A percentile compares a stretch with the other conserved stretches of the same genome.
Conservation (phyloP, 78 protist genomes). For the Ministeria vibrans region DNA sequence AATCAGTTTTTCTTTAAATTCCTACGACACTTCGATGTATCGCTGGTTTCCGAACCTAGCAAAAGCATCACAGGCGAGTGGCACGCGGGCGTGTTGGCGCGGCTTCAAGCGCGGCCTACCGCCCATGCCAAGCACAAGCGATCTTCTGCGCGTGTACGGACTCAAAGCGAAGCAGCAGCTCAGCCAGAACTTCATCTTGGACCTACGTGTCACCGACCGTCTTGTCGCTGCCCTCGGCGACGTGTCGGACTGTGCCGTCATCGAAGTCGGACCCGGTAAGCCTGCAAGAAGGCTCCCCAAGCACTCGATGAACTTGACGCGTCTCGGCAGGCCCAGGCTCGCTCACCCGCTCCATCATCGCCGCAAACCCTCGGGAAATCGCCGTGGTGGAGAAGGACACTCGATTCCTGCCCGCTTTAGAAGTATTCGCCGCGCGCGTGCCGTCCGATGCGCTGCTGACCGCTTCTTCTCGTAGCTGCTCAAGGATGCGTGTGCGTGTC, state of each 20-base stretch:
- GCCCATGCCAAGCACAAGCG: constrained; percentile 42
- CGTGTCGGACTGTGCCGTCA: constrained; percentile 38
- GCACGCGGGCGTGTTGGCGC: too few species aligned
- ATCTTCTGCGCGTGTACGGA: constrained; percentile 45
- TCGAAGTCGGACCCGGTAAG: constrained; percentile 67
- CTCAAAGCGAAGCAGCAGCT: constrained; percentile 50
- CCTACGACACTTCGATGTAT: too few species aligned
- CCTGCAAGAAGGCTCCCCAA: not conserved
- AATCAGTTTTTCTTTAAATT: too few species aligned
- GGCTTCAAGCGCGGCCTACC: too few species aligned
- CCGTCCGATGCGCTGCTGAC: not conserved
- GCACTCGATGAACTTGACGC: not conserved
- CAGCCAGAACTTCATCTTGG: constrained; percentile 63
- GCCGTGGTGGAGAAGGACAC: constrained; percentile 60
- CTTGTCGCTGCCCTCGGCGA: constrained; percentile 24
- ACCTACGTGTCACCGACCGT: constrained; percentile 32
- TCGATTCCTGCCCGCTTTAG: constrained; percentile 45
- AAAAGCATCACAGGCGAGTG: too few species aligned
- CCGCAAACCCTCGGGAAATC: constrained; percentile 21
- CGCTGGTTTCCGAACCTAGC: too few species aligned
- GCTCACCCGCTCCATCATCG: constrained; percentile 47
- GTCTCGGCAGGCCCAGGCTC: constrained; percentile 61
- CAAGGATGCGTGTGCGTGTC: not conserved
- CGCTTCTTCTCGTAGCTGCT: not conserved
- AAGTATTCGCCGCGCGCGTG: not conserved